Evolutionary conservation across 2,329 filamentous ascomycete species (phyloP).

Genomic region (Venturiaceae sp.): DNA sequence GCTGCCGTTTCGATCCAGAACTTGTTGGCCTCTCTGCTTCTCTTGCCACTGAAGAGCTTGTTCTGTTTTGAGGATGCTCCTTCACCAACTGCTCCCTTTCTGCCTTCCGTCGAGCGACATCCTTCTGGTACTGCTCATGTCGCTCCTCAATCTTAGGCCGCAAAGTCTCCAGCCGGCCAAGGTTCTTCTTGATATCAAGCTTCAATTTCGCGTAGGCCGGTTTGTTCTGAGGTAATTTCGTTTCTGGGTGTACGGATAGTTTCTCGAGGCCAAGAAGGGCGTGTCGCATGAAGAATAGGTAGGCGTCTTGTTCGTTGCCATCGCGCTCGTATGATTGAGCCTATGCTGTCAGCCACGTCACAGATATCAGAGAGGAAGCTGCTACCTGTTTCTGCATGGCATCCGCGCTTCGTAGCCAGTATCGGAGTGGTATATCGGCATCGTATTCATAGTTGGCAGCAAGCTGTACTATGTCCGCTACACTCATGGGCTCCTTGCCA

Average conservation of each 20-base stretch:
- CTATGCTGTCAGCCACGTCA: slow-evolving; percentile 34
- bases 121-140: slow-evolving; percentile 57
- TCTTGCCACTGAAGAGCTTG: slow-evolving; percentile 8
- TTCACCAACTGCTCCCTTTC: slow-evolving; percentile 17
- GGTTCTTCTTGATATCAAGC: slow-evolving; percentile 52
- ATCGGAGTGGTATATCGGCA: slow-evolving; percentile 61
- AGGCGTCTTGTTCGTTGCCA: slow-evolving; percentile 78
- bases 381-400: slow-evolving; percentile 72
- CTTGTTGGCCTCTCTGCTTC: slow-evolving; percentile 5
- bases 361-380: slow-evolving; percentile 15
- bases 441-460: slow-evolving; percentile 74
- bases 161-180: slow-evolving; percentile 64
- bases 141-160: slow-evolving; percentile 68
- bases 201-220: slow-evolving; percentile 45
- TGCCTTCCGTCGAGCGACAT: slow-evolving; percentile 29
- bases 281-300: slow-evolving; percentile 84
- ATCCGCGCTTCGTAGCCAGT: slow-evolving; percentile 74
- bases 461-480: slow-evolving; percentile 66
- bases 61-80: slow-evolving; percentile 15
- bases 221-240: slow-evolving; percentile 52
- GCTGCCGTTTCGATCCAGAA: not conserved
- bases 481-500: slow-evolving; percentile 47
- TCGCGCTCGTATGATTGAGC: slow-evolving; percentile 78
- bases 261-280: slow-evolving; percentile 72
- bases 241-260: slow-evolving; percentile 67